These are phyloP conservation scores for Cokeromyces recurvatus DNA, from an alignment of 371 early-diverging fungal species.

Conservation along the genomic window DNA sequence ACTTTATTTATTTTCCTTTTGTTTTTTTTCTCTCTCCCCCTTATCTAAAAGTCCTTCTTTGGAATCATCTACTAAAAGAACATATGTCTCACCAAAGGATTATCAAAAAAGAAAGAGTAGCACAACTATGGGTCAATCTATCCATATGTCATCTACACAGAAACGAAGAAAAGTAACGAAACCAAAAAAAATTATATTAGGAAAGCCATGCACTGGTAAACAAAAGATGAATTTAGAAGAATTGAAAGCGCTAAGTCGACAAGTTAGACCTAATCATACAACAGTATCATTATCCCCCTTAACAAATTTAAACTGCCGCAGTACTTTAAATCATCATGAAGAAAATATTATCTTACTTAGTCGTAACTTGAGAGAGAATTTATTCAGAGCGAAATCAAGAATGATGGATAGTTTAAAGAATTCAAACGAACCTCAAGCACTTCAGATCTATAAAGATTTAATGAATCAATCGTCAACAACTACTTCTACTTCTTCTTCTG, in stretches of 20 bases:
- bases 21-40: no score
- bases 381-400: constrained; percentile 12
- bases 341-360: constrained; percentile 9
- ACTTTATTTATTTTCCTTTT: no score
- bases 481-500: not conserved
- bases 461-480: not conserved
- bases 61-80: no score
- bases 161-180: not conserved
- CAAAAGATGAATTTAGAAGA: constrained; percentile 19
- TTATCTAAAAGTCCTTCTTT: no score
- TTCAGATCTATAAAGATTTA: constrained; percentile 13
- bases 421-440: constrained; percentile 12
- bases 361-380: constrained; percentile 12
- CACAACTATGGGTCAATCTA: no score
- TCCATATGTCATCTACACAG: no score
- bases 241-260: constrained; percentile 20
- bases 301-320: not conserved
- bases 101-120: constrained; percentile 10
- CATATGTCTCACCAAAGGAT: constrained; percentile 8
- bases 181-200: constrained; percentile 13
- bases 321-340: not conserved
- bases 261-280: constrained; percentile 5
- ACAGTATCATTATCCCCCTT: not conserved
- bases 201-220: constrained; percentile 6
- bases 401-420: constrained; percentile 18